Evolutionary conservation across 2,329 filamentous ascomycete genomes (phyloP).

Genomic region (Fusarium albosuccineum): DNA sequence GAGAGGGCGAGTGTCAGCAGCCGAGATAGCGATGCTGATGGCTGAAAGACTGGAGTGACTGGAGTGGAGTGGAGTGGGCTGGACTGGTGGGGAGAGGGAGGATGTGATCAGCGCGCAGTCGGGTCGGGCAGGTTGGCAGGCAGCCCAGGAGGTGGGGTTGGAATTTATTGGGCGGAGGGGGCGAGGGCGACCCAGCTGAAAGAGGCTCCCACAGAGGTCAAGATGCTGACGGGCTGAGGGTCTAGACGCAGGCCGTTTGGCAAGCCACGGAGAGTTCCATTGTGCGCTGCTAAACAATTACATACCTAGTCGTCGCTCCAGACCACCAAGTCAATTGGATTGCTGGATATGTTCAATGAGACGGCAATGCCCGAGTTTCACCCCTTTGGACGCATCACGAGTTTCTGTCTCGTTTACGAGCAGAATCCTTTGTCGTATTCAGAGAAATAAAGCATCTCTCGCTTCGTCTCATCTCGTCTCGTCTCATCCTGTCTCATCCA

Average conservation of each 20-base stretch:
- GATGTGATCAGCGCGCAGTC: not conserved
- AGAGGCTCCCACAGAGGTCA: not conserved
- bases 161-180: conserved; percentile 5
- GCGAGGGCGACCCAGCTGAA: conserved; percentile 31
- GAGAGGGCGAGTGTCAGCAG: conserved; percentile 23
- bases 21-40: conserved; percentile 24
- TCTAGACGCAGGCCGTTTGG: not conserved
- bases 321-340: not conserved
- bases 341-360: not conserved
- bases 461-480: conserved; percentile 2
- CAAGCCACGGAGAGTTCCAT: conserved; percentile 1
- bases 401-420: not conserved
- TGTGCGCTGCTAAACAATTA: not conserved
- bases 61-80: too few species aligned
- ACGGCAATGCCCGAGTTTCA: conserved; percentile 17
- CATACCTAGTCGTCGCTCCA: not conserved
- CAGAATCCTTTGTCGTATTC: not conserved
- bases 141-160: conserved; percentile 36
- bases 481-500: conserved; percentile 1
- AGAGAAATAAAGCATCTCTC: not conserved
- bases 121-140: conserved; percentile 12
- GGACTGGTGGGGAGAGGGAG: conserved; percentile 26
- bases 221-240: conserved; percentile 1
- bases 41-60: not conserved
- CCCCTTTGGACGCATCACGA: conserved; percentile 3